These are phyloP conservation scores for Plasmodium coatneyi DNA, from an alignment of 169 alveolate species.

Conservation along the genomic window DNA sequence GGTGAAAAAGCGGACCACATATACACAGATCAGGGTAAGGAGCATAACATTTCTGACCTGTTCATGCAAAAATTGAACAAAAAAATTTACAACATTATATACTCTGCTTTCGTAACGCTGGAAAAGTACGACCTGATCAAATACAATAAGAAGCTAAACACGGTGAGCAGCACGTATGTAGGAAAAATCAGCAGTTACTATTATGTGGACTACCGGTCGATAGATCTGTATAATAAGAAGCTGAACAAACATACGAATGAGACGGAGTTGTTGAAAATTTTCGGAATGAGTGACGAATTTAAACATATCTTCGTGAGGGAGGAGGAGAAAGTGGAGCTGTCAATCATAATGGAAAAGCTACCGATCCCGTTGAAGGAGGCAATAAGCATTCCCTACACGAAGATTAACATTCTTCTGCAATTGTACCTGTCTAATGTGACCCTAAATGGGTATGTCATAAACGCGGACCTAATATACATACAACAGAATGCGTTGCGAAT, in stretches of 20 bases:
- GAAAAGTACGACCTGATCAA: slow-evolving; percentile 94
- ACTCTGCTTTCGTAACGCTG: slow-evolving; percentile 94
- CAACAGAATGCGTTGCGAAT: slow-evolving; percentile 99
- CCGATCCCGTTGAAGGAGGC: slow-evolving; percentile 94
- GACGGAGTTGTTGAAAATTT: slow-evolving; percentile 95
- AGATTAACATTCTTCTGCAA: slow-evolving; percentile 96
- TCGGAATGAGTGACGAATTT: slow-evolving; percentile 97
- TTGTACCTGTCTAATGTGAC: slow-evolving; percentile 96
- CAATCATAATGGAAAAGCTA: slow-evolving; percentile 93
- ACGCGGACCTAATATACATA: slow-evolving; percentile 98
- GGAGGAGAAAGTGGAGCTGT: slow-evolving; percentile 97
- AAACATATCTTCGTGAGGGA: slow-evolving; percentile 96
- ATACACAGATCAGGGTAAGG: neutral
- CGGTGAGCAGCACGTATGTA: slow-evolving; percentile 94
- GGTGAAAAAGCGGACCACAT: neutral
- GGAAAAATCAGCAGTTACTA: slow-evolving; percentile 99
- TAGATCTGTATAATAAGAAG: slow-evolving; percentile 94
- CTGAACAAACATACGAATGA: slow-evolving; percentile 91
- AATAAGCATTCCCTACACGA: slow-evolving; percentile 88
- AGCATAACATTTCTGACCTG: slow-evolving; percentile 29
- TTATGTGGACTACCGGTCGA: slow-evolving; percentile 96
- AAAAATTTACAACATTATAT: slow-evolving; percentile 75
- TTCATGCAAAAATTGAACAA: slow-evolving; percentile 59
- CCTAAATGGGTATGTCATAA: slow-evolving; percentile 97
- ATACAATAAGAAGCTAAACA: slow-evolving; percentile 95